These are phyloP conservation scores for Coemansia sp. DNA, from an alignment of 192 early-diverging fungal genomes.

Conservation along the genomic window DNA sequence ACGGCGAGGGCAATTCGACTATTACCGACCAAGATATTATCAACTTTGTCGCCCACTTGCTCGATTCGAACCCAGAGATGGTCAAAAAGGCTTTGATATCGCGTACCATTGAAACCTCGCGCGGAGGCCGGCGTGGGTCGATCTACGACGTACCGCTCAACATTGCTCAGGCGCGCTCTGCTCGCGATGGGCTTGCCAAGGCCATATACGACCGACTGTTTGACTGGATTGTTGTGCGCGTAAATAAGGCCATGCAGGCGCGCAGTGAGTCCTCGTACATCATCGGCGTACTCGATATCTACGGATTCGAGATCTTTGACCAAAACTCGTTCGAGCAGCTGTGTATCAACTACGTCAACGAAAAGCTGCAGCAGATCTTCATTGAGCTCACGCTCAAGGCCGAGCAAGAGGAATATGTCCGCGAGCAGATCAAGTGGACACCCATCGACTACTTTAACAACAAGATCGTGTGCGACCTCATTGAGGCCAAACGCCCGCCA, in stretches of 20 bases:
- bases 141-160: conserved; percentile 90
- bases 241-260: conserved; percentile 84
- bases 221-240: conserved; percentile 95
- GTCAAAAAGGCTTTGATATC: conserved; percentile 66
- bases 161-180: conserved; percentile 80
- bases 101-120: conserved; percentile 73
- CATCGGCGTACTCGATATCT: conserved; percentile 97
- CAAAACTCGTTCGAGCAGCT: conserved; percentile 98
- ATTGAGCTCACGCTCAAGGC: conserved; percentile 98
- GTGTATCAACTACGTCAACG: conserved; percentile 99
- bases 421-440: conserved; percentile 96
- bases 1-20: conserved; percentile 68
- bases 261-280: conserved; percentile 61
- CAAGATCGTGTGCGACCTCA: conserved; percentile 98
- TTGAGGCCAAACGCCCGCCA: conserved; percentile 95
- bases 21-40: conserved; percentile 65
- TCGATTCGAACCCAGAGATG: conserved; percentile 62
- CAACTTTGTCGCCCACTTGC: conserved; percentile 70
- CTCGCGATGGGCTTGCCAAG: conserved; percentile 93
- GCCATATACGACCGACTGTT: conserved; percentile 93
- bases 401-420: conserved; percentile 98
- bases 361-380: conserved; percentile 97
- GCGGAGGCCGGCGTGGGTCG: conserved; percentile 72
- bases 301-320: conserved; percentile 96
- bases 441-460: conserved; percentile 99